Evolutionary conservation across 768 basidiomycete genomes (phyloP), one percentile per base, ranked within the genome.

Genomic region (Suillus spraguei): DNA sequence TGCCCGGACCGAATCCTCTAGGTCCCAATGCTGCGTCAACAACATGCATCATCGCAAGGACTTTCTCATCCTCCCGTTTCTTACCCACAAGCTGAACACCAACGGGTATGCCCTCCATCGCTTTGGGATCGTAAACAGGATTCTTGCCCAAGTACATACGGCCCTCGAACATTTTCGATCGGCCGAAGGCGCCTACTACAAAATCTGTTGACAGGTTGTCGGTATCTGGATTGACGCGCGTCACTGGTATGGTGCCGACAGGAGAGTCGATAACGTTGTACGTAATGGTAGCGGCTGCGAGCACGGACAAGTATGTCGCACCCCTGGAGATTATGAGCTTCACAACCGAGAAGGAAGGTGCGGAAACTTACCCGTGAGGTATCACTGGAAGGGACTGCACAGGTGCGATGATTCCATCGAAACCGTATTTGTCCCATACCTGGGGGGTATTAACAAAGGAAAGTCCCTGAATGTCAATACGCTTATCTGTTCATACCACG

Each of bases 1-100:
- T 76, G 14, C 86, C 87, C 47, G 92, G 90, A 8, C 90, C 91
- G 72, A 93, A 94, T 1, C 83, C 86, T 44, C 91, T 77, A 49
- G 75, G 75, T 3, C 90, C 90, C 38, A 95, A 76, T 4, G 87
- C 88, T 5, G 77, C 72, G 65, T 95, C 92, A 7, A 96, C 79
- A 6, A 95, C 79, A 52, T 78, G 76, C 94, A 95, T 96, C 78
- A 95, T 86, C 42, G 75, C 85, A 41, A 97, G 65, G 6, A 93
- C 85, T 72, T 91, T 92, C 78, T 95, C 93, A 49, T 95, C 93
- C 65, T 92, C 90, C 89, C 90, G 93, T 68, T 80, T 83, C 74
- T 77, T 85, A 1, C 91, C 93, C 1, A 90, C 87, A 36, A 97
- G 71, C 74, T 97, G 95, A 58, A 97, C 82, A 11, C 87, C 88